A percentile compares a stretch with the other conserved stretches of the same genome.
Conservation (phyloP, 176 grass and related monocot species). For the Carex scoparia region DNA sequence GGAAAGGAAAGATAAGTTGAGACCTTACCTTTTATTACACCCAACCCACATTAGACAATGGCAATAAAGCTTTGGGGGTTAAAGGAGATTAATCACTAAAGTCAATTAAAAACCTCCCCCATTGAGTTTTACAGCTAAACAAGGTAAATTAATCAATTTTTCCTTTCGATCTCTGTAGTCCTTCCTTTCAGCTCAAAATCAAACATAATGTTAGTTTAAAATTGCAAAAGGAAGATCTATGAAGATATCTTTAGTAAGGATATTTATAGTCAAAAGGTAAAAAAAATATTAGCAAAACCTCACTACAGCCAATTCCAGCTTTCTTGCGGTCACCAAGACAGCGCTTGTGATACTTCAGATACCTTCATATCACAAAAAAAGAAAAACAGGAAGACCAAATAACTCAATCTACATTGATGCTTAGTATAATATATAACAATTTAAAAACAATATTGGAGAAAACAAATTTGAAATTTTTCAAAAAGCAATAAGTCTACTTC, state of each 20-base stretch:
- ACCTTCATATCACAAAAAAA: constrained; percentile 49
- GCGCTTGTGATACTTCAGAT: constrained; percentile 82
- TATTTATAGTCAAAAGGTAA: not conserved
- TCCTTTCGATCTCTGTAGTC: not conserved
- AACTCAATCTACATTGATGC: constrained; percentile 10
- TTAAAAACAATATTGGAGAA: not conserved
- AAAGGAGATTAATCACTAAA: not conserved
- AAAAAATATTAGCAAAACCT: constrained; percentile 39
- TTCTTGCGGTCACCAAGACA: constrained; percentile 90
- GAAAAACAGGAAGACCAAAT: constrained; percentile 10
- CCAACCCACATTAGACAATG: not conserved
- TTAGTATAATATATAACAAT: constrained; percentile 16
- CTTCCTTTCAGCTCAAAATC: not conserved
- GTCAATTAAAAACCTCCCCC: not conserved
- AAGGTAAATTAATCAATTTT: not conserved
- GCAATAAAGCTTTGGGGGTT: not conserved
- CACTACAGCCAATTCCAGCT: constrained; percentile 77
- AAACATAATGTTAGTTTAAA: not conserved
- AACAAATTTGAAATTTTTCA: not conserved
- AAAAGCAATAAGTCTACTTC: constrained; percentile 47
- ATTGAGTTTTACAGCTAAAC: not conserved
- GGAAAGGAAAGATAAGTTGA: not conserved
- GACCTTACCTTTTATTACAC: not conserved
- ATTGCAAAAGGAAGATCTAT: not conserved
- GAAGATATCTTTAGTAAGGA: not conserved